A percentile compares a stretch with the other conserved stretches of the same genome.
These are phyloP conservation scores for Nectriaceae sp. DNA, from an alignment of 2,329 filamentous ascomycete genomes.

Conservation along the genomic window DNA sequence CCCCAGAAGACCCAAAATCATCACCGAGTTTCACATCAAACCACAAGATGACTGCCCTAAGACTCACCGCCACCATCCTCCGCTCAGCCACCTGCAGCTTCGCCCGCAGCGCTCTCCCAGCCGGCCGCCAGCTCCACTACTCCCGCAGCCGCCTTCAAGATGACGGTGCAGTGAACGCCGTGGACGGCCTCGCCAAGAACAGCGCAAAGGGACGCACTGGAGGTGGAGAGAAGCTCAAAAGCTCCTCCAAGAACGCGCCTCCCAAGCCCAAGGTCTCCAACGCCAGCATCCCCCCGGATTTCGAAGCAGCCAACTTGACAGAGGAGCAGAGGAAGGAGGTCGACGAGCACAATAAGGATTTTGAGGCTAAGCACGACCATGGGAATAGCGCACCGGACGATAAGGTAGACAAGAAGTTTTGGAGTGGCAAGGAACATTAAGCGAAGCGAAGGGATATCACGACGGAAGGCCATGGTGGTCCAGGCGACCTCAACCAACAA, in stretches of 20 bases:
- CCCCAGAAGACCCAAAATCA: no score
- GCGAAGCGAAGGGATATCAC: slow-evolving; percentile 1
- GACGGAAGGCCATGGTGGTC: no score
- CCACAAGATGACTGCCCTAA: neutral
- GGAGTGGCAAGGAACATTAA: slow-evolving; percentile 32
- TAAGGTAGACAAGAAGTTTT: slow-evolving; percentile 58
- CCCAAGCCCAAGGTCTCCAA: slow-evolving; percentile 55
- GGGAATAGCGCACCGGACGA: slow-evolving; percentile 44
- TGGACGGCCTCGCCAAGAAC: slow-evolving; percentile 32
- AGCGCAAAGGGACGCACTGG: slow-evolving; percentile 40
- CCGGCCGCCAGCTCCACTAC: slow-evolving; percentile 12
- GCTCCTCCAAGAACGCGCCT: slow-evolving; percentile 35
- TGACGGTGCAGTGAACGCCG: no score
- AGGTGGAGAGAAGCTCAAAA: slow-evolving; percentile 38
- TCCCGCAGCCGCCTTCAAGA: slow-evolving; percentile 6
- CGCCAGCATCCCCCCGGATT: slow-evolving; percentile 42
- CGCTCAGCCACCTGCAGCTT: neutral
- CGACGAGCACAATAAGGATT: slow-evolving; percentile 59
- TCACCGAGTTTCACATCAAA: no score
- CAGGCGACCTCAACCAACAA: no score
- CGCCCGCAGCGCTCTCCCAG: neutral
- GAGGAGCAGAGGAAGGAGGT: slow-evolving; percentile 59
- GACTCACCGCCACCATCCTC: neutral
- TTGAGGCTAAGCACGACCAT: slow-evolving; percentile 55
- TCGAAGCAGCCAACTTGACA: slow-evolving; percentile 36